Evolutionary conservation across 2,329 filamentous ascomycete genomes (phyloP).

Genomic region (Ceratocystis alfenasii): DNA sequence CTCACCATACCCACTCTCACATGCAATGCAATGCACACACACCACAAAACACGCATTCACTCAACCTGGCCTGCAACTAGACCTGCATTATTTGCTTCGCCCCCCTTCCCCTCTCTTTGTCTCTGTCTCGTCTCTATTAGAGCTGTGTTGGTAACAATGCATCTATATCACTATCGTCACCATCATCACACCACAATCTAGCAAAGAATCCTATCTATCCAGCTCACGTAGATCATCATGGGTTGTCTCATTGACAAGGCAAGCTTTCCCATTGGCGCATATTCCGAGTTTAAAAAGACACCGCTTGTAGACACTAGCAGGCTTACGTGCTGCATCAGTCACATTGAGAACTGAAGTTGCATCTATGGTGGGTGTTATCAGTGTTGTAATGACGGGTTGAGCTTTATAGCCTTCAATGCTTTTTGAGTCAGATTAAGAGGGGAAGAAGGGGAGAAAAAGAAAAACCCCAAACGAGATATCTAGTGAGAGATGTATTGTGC

Average conservation of each 20-base stretch:
- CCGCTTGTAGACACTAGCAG: not conserved
- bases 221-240: not conserved
- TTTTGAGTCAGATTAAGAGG: not conserved
- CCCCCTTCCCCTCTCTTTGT: not conserved
- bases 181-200: conserved; percentile 7
- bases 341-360: not conserved
- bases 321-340: not conserved
- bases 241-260: not conserved
- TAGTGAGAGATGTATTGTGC: not conserved
- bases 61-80: not conserved
- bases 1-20: not conserved
- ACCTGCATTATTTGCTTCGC: not conserved
- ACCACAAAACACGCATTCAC: not conserved
- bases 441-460: not conserved
- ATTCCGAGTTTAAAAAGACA: not conserved
- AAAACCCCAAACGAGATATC: not conserved
- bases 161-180: conserved; percentile 1
- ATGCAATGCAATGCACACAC: not conserved
- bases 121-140: too few relatives aligned
- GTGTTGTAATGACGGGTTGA: not conserved
- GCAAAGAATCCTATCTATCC: not conserved
- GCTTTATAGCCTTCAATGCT: not conserved
- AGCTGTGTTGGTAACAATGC: not conserved
- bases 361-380: not conserved
- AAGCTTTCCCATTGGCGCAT: not conserved